A percentile compares a stretch with the other conserved stretches of the same genome.
phyloP scores from a whole-genome alignment of 305 asterid genomes.

The Petunia hybrid region DNA sequence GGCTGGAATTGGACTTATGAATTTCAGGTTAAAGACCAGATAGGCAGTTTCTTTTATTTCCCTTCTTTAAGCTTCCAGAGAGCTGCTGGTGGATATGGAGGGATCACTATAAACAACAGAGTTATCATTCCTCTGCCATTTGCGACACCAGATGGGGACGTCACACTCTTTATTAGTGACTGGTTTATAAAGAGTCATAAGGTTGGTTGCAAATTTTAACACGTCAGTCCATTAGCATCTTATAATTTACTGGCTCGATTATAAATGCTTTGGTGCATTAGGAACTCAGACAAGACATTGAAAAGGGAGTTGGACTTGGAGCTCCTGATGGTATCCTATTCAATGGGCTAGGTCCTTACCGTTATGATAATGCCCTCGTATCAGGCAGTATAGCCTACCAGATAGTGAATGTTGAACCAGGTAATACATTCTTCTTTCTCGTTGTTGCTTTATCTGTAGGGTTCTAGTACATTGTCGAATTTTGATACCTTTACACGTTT shows the following conservation, averaged over 20 bases:
- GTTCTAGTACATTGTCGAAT: slow-evolving; percentile 3
- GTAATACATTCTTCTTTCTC: slow-evolving; percentile 43
- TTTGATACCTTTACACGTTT: slow-evolving; percentile 1
- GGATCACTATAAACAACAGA: slow-evolving; percentile 81
- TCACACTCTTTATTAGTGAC: slow-evolving; percentile 77
- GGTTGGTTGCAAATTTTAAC: slow-evolving; percentile 52
- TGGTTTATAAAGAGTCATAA: slow-evolving; percentile 88
- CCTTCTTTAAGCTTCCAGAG: slow-evolving; percentile 80
- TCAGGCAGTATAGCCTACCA: slow-evolving; percentile 67
- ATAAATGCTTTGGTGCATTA: slow-evolving; percentile 47
- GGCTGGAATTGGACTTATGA: slow-evolving; percentile 99
- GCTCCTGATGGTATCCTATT: slow-evolving; percentile 80
- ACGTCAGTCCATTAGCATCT: slow-evolving; percentile 13
- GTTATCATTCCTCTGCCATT: slow-evolving; percentile 85
- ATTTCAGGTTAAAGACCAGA: slow-evolving; percentile 95
- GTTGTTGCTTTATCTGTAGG: slow-evolving; percentile 1
- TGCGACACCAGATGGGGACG: slow-evolving; percentile 78
- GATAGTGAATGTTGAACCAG: slow-evolving; percentile 80
- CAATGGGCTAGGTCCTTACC: slow-evolving; percentile 89
- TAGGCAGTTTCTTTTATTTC: slow-evolving; percentile 94
- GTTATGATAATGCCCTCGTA: slow-evolving; percentile 64
- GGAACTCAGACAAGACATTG: slow-evolving; percentile 74
- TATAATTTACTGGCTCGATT: slow-evolving; percentile 35
- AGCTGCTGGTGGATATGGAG: slow-evolving; percentile 94
- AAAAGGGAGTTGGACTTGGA: slow-evolving; percentile 70